These are phyloP conservation scores for Aureobasidium sp. DNA, from an alignment of 2,329 filamentous ascomycete species.

Conservation along the genomic window DNA sequence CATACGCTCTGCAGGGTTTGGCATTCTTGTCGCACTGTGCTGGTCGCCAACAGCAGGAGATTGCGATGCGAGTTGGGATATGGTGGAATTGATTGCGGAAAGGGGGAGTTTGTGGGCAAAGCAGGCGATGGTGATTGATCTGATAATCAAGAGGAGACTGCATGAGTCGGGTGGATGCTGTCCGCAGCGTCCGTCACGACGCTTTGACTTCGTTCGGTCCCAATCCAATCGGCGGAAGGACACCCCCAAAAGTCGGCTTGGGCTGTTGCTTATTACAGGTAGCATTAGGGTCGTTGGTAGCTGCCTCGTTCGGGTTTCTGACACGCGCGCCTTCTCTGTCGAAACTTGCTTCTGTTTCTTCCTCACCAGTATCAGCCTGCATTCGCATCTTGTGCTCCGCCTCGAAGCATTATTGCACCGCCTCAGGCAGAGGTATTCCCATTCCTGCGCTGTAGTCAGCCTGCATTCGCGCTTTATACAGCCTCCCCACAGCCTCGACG, in stretches of 20 bases:
- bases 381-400: constrained; percentile 4
- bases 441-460: neutral
- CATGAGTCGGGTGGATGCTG: neutral
- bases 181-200: neutral
- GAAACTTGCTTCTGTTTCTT: constrained; percentile 1
- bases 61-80: neutral
- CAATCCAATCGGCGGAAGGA: constrained; percentile 8
- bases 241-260: neutral
- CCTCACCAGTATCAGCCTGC: neutral
- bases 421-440: constrained; percentile 1
- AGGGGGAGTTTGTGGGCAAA: neutral
- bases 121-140: neutral
- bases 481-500: constrained; percentile 11
- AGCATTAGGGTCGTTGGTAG: neutral
- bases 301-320: constrained; percentile 8
- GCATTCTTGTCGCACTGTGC: neutral
- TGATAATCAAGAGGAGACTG: neutral
- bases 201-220: constrained; percentile 7
- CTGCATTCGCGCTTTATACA: constrained; percentile 5
- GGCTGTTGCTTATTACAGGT: constrained; percentile 4
- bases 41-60: neutral
- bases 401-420: neutral
- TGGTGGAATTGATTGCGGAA: neutral
- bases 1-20: neutral
- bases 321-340: neutral